A percentile compares a stretch with the other conserved stretches of the same genome.
phyloP scores from a whole-genome alignment of 768 basidiomycete species.

The Leccinum rimulosum region DNA sequence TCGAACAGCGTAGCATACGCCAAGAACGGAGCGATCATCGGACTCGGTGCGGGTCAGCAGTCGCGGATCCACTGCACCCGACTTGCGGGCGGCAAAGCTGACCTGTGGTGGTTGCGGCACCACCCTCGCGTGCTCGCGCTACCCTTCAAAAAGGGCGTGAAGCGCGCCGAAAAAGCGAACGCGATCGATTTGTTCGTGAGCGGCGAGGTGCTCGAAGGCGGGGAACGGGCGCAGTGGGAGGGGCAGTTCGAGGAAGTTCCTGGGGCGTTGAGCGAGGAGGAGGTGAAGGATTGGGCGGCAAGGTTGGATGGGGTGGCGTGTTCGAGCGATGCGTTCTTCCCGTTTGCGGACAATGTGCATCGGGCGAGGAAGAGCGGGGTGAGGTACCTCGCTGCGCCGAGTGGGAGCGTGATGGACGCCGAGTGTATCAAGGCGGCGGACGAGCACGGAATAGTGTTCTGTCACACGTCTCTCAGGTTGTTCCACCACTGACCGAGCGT shows the following conservation, averaged over 20 bases:
- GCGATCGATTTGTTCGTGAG: slow-evolving; percentile 96
- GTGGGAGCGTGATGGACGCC: slow-evolving; percentile 95
- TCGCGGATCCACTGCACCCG: slow-evolving; percentile 99
- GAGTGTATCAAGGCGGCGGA: slow-evolving; percentile 97
- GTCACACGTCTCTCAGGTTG: slow-evolving; percentile 81
- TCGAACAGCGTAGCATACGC: slow-evolving; percentile 99
- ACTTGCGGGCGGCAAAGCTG: slow-evolving; percentile 96
- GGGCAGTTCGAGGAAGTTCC: slow-evolving; percentile 75
- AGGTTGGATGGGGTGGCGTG: slow-evolving; percentile 86
- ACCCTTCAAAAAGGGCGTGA: slow-evolving; percentile 96
- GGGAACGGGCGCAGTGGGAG: slow-evolving; percentile 92
- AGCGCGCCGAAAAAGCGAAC: slow-evolving; percentile 97
- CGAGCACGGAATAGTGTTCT: slow-evolving; percentile 89
- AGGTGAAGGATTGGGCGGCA: slow-evolving; percentile 71
- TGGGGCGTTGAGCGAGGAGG: slow-evolving; percentile 58
- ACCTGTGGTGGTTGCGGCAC: slow-evolving; percentile 98
- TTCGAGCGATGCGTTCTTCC: slow-evolving; percentile 99
- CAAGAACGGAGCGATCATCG: slow-evolving; percentile 86
- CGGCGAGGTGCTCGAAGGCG: slow-evolving; percentile 83
- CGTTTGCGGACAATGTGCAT: slow-evolving; percentile 98
- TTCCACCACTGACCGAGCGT: slow-evolving; percentile 72
- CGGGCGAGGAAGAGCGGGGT: slow-evolving; percentile 90
- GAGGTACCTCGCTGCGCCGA: slow-evolving; percentile 85
- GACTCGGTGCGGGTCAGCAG: slow-evolving; percentile 96
- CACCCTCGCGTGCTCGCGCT: slow-evolving; percentile 90